A percentile compares a stretch with the other conserved stretches of the same genome.
Evolutionary conservation across 192 early-diverging fungal genomes (phyloP).

Genomic region (Kappamyces sp.): DNA sequence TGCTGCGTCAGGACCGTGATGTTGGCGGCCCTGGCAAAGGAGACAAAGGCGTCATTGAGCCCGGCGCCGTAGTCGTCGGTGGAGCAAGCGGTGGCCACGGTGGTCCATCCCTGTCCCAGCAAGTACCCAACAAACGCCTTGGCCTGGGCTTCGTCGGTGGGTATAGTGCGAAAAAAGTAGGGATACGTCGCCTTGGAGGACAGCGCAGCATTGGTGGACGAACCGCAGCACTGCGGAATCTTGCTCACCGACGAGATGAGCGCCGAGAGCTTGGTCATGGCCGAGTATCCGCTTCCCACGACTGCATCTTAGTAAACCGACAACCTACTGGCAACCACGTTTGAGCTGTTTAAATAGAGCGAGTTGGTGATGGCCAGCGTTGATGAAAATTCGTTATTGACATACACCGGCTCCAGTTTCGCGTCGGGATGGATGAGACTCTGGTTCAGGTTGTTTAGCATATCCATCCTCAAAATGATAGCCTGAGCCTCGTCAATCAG

Average conservation of each 20-base stretch:
- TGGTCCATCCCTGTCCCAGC: constrained; percentile 9
- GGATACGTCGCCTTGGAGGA: constrained; percentile 21
- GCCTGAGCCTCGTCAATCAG: not conserved
- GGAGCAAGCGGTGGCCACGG: constrained; percentile 13
- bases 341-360: no score
- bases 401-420: not conserved
- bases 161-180: constrained; percentile 35
- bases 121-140: constrained; percentile 22
- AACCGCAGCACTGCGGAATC: constrained; percentile 33
- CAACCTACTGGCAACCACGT: no score
- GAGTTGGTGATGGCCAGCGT: no score
- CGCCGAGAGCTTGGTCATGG: constrained; percentile 9
- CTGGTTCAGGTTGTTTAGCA: constrained; percentile 3
- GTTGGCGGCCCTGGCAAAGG: not conserved
- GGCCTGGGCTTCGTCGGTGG: constrained; percentile 26
- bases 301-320: not conserved
- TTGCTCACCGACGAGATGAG: constrained; percentile 1
- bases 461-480: not conserved
- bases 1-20: constrained; percentile 1
- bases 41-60: constrained; percentile 1
- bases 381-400: constrained; percentile 11
- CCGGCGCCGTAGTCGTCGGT: constrained; percentile 19
- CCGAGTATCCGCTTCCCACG: constrained; percentile 19
- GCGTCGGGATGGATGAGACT: constrained; percentile 8
- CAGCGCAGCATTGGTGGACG: constrained; percentile 22